phyloP scores from a whole-genome alignment of 2,329 filamentous ascomycete species.

The Cercospora sp. region DNA sequence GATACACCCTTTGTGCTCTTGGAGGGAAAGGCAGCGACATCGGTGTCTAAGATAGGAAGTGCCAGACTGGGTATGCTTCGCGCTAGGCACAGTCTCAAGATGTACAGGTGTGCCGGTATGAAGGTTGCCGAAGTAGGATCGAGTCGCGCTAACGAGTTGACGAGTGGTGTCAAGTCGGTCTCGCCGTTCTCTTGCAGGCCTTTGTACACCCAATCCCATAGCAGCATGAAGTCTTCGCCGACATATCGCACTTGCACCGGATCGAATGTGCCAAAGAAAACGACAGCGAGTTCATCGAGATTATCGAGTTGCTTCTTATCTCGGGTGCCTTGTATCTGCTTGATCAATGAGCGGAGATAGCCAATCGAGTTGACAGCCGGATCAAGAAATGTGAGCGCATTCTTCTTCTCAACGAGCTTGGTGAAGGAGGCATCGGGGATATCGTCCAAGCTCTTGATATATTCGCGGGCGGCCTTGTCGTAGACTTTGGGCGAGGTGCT shows the following conservation, averaged over 20 bases:
- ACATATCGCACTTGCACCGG: slow-evolving; percentile 57
- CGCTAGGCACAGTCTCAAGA: slow-evolving; percentile 59
- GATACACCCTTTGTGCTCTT: slow-evolving; percentile 38
- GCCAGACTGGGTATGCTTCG: slow-evolving; percentile 56
- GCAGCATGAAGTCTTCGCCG: slow-evolving; percentile 48
- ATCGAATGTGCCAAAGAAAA: slow-evolving; percentile 54
- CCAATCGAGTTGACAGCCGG: slow-evolving; percentile 60
- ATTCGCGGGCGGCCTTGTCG: slow-evolving; percentile 40
- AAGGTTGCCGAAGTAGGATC: slow-evolving; percentile 67
- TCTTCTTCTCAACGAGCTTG: slow-evolving; percentile 43
- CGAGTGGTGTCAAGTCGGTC: slow-evolving; percentile 35
- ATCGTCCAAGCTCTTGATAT: slow-evolving; percentile 40
- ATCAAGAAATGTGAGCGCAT: slow-evolving; percentile 51
- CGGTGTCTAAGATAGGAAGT: slow-evolving; percentile 62
- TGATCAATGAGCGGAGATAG: slow-evolving; percentile 57
- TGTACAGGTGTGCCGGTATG: slow-evolving; percentile 61
- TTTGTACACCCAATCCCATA: slow-evolving; percentile 44
- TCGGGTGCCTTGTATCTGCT: slow-evolving; percentile 32
- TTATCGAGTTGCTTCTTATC: slow-evolving; percentile 41
- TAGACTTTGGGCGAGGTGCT: slow-evolving; percentile 41
- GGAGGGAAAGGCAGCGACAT: slow-evolving; percentile 65
- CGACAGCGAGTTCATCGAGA: slow-evolving; percentile 50
- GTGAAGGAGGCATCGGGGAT: slow-evolving; percentile 38
- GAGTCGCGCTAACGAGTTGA: slow-evolving; percentile 61
- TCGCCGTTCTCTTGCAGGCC: slow-evolving; percentile 11